Evolutionary conservation across 2,329 filamentous ascomycete genomes (phyloP).

Genomic region (Aureobasidium sp.): DNA sequence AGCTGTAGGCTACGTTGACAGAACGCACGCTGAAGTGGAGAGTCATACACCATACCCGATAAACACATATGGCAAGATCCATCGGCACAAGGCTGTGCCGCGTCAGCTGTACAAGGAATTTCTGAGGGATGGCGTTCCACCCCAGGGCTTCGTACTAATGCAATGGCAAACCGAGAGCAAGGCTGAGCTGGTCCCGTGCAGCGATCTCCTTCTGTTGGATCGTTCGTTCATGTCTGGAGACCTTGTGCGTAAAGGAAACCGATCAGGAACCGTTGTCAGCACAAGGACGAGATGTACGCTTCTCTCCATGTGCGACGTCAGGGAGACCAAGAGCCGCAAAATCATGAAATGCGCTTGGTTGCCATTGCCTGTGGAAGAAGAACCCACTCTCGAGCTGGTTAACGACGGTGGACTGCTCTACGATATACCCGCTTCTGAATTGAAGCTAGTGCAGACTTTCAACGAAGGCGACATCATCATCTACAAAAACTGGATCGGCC

Average conservation of each 20-base stretch:
- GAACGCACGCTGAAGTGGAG: constrained; percentile 35
- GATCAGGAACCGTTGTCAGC: constrained; percentile 47
- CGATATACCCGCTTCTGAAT: constrained; percentile 24
- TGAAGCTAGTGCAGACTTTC: constrained; percentile 29
- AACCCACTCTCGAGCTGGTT: constrained; percentile 1
- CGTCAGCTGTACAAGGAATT: constrained; percentile 30
- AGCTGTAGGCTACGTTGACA: constrained; percentile 38
- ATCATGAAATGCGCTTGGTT: constrained; percentile 11
- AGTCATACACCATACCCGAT: constrained; percentile 37
- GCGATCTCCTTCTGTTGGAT: constrained; percentile 43
- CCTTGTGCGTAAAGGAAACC: constrained; percentile 42
- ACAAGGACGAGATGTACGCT: constrained; percentile 39
- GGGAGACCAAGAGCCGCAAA: constrained; percentile 7
- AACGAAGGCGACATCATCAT: constrained; percentile 44
- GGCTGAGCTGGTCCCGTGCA: constrained; percentile 18
- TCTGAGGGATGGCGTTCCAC: constrained; percentile 38
- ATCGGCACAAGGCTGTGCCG: constrained; percentile 27
- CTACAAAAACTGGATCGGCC: constrained; percentile 48
- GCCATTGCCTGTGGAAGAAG: constrained; percentile 13
- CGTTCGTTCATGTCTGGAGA: constrained; percentile 47
- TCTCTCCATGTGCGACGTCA: constrained; percentile 23
- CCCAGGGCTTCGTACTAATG: constrained; percentile 44
- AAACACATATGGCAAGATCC: constrained; percentile 30
- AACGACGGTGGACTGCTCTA: constrained; percentile 14
- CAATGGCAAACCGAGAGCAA: constrained; percentile 35